Percentiles rank a stretch among this genome's conserved stretches.
Conservation (phyloP, 2,329 filamentous ascomycete genomes). For the Pseudocercospora vitis region DNA sequence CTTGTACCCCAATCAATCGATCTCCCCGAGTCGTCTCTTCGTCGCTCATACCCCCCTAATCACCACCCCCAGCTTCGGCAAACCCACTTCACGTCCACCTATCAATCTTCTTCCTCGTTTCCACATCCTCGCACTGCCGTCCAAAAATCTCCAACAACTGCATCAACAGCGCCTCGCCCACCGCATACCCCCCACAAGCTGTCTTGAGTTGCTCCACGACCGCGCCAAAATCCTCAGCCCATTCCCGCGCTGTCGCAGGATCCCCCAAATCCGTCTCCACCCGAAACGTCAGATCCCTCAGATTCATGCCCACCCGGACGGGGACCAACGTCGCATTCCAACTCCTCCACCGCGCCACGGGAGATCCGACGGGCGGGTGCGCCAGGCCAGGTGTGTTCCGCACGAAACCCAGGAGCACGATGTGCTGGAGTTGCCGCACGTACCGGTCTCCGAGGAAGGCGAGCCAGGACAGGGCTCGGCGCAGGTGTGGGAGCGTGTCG, state of each 20-base stretch:
- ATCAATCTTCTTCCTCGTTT: background rate
- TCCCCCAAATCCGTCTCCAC: background rate
- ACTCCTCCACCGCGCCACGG: background rate
- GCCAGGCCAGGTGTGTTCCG: background rate
- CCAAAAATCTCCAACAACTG: background rate
- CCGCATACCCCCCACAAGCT: background rate
- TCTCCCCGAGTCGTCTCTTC: background rate
- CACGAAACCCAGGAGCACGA: background rate
- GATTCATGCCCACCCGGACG: background rate
- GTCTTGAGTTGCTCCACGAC: background rate
- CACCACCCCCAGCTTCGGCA: no score
- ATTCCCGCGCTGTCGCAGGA: background rate
- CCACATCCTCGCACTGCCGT: background rate
- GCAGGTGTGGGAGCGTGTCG: background rate
- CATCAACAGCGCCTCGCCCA: background rate
- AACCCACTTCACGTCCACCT: background rate
- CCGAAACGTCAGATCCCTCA: background rate
- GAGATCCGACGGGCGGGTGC: background rate
- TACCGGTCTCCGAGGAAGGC: background rate
- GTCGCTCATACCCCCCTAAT: background rate
- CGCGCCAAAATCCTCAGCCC: background rate
- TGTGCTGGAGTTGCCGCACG: background rate
- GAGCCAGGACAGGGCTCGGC: background rate
- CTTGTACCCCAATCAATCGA: no score
- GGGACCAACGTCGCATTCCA: background rate